Evolutionary conservation across 1,139 yeast genomes (phyloP).

Genomic region (Yamadazyma pseudoaaseri): DNA sequence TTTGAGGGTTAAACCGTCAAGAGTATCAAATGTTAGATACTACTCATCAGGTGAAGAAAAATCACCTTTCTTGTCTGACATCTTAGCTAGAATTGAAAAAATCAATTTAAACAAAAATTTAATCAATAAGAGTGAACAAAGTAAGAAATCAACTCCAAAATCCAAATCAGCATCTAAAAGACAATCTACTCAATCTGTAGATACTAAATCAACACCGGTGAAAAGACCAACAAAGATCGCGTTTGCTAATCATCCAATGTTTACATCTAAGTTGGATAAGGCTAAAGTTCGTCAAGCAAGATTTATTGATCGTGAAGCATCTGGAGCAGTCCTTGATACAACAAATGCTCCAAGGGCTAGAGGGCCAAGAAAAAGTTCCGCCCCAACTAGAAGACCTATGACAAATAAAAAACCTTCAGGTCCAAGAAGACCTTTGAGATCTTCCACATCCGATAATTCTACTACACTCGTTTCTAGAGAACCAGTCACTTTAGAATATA

Average conservation of each 20-base stretch:
- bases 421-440: not conserved
- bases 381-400: not conserved
- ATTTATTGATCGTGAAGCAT: not conserved
- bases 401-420: not conserved
- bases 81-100: constrained; percentile 16
- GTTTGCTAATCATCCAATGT: constrained; percentile 24
- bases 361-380: constrained; percentile 1
- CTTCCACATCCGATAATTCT: constrained; percentile 5
- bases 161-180: not conserved
- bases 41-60: constrained; percentile 4
- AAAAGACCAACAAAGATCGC: constrained; percentile 10
- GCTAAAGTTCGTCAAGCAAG: not conserved
- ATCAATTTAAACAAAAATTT: constrained; percentile 12
- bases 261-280: constrained; percentile 9
- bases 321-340: constrained; percentile 1
- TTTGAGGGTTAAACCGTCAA: constrained; percentile 1
- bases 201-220: not conserved
- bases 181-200: not conserved
- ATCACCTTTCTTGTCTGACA: constrained; percentile 14
- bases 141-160: not conserved
- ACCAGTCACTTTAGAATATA: constrained; percentile 7
- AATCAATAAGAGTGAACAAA: not conserved
- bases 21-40: not conserved
- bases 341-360: not conserved
- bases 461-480: constrained; percentile 10